These are phyloP conservation scores for Ophiocordyceps robertsii DNA, from an alignment of 2,329 filamentous ascomycete genomes.

Conservation along the genomic window DNA sequence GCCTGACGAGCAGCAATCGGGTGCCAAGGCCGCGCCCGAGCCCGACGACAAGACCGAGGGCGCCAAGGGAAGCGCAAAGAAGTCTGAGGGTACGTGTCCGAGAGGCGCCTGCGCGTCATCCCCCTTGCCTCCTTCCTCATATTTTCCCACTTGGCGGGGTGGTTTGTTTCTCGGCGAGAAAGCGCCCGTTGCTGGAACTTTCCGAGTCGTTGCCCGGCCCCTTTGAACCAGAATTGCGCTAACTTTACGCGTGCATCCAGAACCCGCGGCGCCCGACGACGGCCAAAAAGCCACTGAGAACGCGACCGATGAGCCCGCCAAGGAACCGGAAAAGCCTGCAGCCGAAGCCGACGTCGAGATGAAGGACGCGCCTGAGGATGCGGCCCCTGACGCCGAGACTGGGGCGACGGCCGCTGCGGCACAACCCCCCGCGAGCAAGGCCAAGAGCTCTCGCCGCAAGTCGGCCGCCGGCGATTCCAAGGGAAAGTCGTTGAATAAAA, in stretches of 20 bases:
- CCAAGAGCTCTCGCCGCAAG: slow-evolving; percentile 59
- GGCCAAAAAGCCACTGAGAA: slow-evolving; percentile 16
- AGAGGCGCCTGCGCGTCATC: neutral
- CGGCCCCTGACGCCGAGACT: slow-evolving; percentile 10
- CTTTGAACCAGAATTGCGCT: slow-evolving; percentile 10
- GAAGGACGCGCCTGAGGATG: slow-evolving; percentile 16
- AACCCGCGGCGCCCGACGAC: slow-evolving; percentile 13
- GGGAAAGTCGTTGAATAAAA: slow-evolving; percentile 72
- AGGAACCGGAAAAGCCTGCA: slow-evolving; percentile 7
- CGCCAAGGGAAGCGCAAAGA: slow-evolving; percentile 15
- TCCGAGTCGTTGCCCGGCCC: neutral
- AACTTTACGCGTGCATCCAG: slow-evolving; percentile 11
- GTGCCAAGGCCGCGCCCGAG: slow-evolving; percentile 10
- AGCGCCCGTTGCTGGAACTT: neutral
- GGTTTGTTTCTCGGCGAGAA: neutral
- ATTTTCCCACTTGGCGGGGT: neutral
- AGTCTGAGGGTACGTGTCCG: slow-evolving; percentile 16
- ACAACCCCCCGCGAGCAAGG: slow-evolving; percentile 18
- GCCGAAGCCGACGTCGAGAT: slow-evolving; percentile 36
- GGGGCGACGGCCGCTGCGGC: slow-evolving; percentile 11
- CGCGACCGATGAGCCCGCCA: slow-evolving; percentile 14
- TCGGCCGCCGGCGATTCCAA: slow-evolving; percentile 56
- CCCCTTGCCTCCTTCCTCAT: too few relatives aligned
- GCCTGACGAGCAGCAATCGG: slow-evolving; percentile 8
- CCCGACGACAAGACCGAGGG: slow-evolving; percentile 9